Conservation (phyloP, 768 basidiomycete genomes). For the Austroboletus eburneus region DNA sequence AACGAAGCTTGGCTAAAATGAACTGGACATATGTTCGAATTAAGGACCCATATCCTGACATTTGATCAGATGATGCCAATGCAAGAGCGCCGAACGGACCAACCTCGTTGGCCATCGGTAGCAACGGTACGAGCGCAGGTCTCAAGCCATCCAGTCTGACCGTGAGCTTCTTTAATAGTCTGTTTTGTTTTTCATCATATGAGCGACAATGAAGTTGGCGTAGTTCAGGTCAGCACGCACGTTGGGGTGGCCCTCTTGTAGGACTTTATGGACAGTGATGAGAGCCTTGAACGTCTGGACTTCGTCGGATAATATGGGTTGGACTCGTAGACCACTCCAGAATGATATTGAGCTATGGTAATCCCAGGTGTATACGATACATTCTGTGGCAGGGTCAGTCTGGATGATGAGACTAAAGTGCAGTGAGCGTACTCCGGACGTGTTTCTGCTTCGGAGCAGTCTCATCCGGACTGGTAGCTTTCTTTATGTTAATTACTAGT, state of each 20-base stretch:
- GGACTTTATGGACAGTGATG: conserved; percentile 94
- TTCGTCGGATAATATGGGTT: conserved; percentile 95
- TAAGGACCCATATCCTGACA: conserved; percentile 81
- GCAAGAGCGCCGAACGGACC: neutral
- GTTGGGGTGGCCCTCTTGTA: conserved; percentile 95
- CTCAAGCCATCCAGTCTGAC: conserved; percentile 97
- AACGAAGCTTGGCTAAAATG: conserved; percentile 90
- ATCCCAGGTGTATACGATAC: conserved; percentile 99
- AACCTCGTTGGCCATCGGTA: conserved; percentile 73
- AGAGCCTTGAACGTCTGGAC: conserved; percentile 98
- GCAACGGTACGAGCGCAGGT: conserved; percentile 92
- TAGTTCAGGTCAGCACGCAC: conserved; percentile 40
- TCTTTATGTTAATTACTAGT: conserved; percentile 94
- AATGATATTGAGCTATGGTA: conserved; percentile 97
- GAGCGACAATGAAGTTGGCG: conserved; percentile 6
- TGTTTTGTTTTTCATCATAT: conserved; percentile 34
- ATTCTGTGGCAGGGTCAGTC: conserved; percentile 53
- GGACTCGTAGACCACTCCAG: conserved; percentile 95
- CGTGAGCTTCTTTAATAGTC: conserved; percentile 96
- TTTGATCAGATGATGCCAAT: conserved; percentile 4
- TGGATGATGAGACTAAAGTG: conserved; percentile 5
- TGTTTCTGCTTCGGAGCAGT: conserved; percentile 99
- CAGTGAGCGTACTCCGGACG: conserved; percentile 77
- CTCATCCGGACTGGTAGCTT: conserved; percentile 94
- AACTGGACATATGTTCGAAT: conserved; percentile 97